Base-by-base conservation (phyloP, 106 monocot species). In the Narthecium ossifragum region DNA sequence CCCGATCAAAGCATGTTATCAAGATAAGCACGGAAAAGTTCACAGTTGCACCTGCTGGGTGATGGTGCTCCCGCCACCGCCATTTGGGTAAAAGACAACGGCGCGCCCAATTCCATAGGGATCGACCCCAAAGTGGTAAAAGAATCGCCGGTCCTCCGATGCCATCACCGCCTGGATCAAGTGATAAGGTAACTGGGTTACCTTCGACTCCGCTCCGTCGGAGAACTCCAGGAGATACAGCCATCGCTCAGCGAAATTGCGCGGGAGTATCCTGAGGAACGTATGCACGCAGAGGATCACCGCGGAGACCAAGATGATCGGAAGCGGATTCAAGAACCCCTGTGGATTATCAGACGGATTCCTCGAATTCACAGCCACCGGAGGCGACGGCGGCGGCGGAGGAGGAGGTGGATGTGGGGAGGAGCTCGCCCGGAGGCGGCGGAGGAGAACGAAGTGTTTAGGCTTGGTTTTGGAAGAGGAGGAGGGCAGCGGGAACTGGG, bases 21-120 rank as follows among this genome's bases (percentile, higher is more conserved):
- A n/a, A n/a, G n/a, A n/a, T n/a, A n/a, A n/a, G n/a, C n/a, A n/a
- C n/a, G n/a, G n/a, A n/a, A n/a, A n/a, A n/a, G n/a, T n/a, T n/a
- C n/a, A n/a, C n/a, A n/a, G n/a, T n/a, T n/a, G n/a, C 60, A 79
- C 78, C 78, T 79, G 78, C 48, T 79, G 78, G 11, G 78, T 79
- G 47, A 79, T 63, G 10, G 78, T 79, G 69, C 78, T 79, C 25
- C 78, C 78, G 31, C 78, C 78, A 8, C 78, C 78, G 2, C 78
- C 69, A 29, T 61, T 73, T 5, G 78, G 78, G 53, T 69, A 79
- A 48, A 40, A 54, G 34, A 73, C 73, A 23, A 79, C 78, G 6
- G 78, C 73, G 24, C 78, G 55, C 1, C 64, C 78, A n/a, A 79
- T 37, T 37, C 78, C 78, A 22, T 59, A 58, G 14, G 73, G 73